phyloP scores from a whole-genome alignment of 1,284 basidiomycete genomes.

The Leccinum fallax region DNA sequence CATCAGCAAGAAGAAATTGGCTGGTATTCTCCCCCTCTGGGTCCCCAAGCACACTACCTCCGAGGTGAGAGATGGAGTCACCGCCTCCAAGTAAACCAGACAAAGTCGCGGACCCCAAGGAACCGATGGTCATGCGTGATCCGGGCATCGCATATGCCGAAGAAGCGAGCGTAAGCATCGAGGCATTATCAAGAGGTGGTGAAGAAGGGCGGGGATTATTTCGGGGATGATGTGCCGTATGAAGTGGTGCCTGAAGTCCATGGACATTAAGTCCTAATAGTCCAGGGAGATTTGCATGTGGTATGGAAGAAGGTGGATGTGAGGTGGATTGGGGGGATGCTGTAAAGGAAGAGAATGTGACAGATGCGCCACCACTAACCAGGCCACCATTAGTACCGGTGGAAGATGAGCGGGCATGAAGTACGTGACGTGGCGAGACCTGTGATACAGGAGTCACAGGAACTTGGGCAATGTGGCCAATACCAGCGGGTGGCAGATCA shows the following conservation, averaged over 20 bases:
- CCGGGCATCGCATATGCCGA: constrained; percentile 82
- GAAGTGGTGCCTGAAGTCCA: constrained; percentile 77
- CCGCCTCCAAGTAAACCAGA: constrained; percentile 53
- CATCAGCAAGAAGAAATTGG: constrained; percentile 62
- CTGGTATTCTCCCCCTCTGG: constrained; percentile 66
- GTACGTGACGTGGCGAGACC: constrained; percentile 45
- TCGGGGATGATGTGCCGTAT: constrained; percentile 88
- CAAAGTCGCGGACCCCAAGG: constrained; percentile 47
- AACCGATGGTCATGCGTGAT: constrained; percentile 42
- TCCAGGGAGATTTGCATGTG: constrained; percentile 36
- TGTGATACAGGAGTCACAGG: constrained; percentile 60
- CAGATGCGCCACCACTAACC: constrained; percentile 53
- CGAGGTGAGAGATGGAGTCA: constrained; percentile 74
- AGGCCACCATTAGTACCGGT: constrained; percentile 47
- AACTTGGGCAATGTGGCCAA: constrained; percentile 91
- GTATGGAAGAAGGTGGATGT: constrained; percentile 46
- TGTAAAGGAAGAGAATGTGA: constrained; percentile 70
- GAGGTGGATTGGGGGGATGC: constrained; percentile 50
- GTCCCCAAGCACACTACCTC: constrained; percentile 51
- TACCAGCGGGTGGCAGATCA: constrained; percentile 74
- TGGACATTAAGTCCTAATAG: constrained; percentile 27
- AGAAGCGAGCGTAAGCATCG: constrained; percentile 88
- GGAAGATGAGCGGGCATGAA: constrained; percentile 62
- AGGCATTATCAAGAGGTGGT: constrained; percentile 90
- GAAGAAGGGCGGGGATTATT: constrained; percentile 94